Evolutionary conservation across 2,329 filamentous ascomycete species (phyloP), one percentile per base, ranked within the genome.

Genomic region (Zymoseptoria brevis): DNA sequence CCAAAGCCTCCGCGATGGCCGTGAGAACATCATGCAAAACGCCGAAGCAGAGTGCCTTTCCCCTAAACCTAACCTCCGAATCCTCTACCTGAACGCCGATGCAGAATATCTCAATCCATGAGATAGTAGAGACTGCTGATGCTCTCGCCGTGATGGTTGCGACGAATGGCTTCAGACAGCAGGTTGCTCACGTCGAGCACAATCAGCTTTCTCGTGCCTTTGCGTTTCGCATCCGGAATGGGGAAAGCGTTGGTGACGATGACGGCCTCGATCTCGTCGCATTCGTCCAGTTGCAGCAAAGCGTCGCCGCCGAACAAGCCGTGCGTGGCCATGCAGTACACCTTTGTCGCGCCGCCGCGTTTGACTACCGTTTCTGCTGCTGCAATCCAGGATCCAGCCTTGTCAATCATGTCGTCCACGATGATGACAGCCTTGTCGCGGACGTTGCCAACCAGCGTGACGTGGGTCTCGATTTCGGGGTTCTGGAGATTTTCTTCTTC

Each of bases 331-430:
- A 99, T 96, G 80, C 91, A 96, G 76, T 96, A 97, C 41, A 99
- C 94, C 75, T 89, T 94, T 68, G 89, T 96, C 1, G 94, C 94
- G 51, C 85, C 84, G 64, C 94, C 95, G 64, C 88, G 85, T 80
- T 97, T 97, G 56, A 96, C 89, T 1, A 96, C 93, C 1, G 92
- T 96, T 79, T 99, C 94, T 11, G 94, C 94, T 6, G 94, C 94
- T 5, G 93, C 93, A 66, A 99, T 95, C 94, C 94, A 99, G 6
- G 90, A 96, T 13, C 88, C 90, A 8, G 91, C 87, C 77, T 96
- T 96, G 77, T 99, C 94, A 70, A 99, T 96, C 89, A 99, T 97
- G 73, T 99, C 94, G 73, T 99, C 94, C 54, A 99, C 89, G 62
- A 99, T 91, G 72, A 99, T 88, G 57, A 97, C 94, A 0, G 90